These are phyloP conservation scores for Grosmannia serpens DNA, from an alignment of 2,329 filamentous ascomycete species.

Conservation along the genomic window DNA sequence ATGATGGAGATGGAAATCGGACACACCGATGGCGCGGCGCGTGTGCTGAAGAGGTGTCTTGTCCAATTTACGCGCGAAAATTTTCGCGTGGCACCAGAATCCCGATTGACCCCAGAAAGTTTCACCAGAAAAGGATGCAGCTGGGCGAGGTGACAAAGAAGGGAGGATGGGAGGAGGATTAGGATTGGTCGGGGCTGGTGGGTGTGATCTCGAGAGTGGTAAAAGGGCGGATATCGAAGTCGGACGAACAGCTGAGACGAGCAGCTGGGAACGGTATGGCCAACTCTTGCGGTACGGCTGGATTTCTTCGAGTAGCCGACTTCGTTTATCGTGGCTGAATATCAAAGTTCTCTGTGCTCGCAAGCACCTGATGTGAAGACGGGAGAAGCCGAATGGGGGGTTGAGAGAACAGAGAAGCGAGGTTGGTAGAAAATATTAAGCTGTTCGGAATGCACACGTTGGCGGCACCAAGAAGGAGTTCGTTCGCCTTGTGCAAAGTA, in stretches of 20 bases:
- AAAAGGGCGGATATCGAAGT: neutral
- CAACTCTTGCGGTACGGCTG: neutral
- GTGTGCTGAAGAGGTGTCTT: neutral
- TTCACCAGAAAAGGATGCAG: too few species aligned
- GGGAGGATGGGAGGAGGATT: neutral
- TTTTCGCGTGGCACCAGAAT: neutral
- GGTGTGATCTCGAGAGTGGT: neutral
- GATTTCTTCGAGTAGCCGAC: neutral
- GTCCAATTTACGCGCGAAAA: neutral
- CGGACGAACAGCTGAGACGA: neutral
- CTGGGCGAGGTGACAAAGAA: neutral
- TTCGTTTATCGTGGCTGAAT: neutral
- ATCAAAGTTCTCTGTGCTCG: neutral
- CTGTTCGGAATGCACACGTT: neutral
- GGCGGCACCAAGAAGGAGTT: neutral
- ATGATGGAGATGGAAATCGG: slow-evolving; percentile 4
- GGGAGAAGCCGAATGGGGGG: neutral
- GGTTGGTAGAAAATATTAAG: neutral
- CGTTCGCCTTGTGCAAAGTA: neutral
- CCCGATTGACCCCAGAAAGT: neutral
- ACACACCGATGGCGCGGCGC: neutral
- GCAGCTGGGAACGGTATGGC: neutral
- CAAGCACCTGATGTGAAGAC: too few species aligned
- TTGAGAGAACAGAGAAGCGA: neutral
- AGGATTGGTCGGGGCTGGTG: neutral